Base-by-base conservation (phyloP, 352 stramenopile genomes). In the Pythium oligandrum region DNA sequence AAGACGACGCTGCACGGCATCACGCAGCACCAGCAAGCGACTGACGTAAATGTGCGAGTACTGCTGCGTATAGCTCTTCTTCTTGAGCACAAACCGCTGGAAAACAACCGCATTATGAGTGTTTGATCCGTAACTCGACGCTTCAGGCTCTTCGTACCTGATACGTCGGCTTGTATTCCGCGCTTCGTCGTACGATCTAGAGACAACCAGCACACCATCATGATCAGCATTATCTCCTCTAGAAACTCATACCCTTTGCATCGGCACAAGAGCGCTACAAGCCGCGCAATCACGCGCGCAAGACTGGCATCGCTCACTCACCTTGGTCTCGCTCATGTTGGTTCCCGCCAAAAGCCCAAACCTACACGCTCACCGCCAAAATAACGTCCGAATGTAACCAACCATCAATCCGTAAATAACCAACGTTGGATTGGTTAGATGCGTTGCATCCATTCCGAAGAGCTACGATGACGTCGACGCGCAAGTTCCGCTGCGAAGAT, bases 401-500 rank as follows among this genome's bases (percentile, higher is more conserved):
- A 46, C 4, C 10, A 11, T 7, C 10, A 26, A 6, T 10, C 31
- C 6, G 1, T 1, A 35, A 12, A 8, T 9, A 49, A 10, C 5
- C 34, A 51, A 57, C 43, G 39, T 55, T 37, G 12, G 44, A 37
- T 36, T 55, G 5, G 45, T 56, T 56, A 34, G 17, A 26, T 26
- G 17, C 17, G 17, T 26, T 26, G 17, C 17, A 26, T 26, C 17
- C 17, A 26, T 26, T 26, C 17, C 17, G 17, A 26, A 26, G 17
- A 26, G 17, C 17, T 26, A 42, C 8, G 50, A 98, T 98, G 95
- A 98, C 95, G 32, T 98, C 95, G 34, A 91, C 96, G 48, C 73
- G 96, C 52, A 94, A 92, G 59, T 98, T 99, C 68, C 75, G 79
- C 55, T 98, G 97, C 78, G 86, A 98, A 47, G 97, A 99, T 73